A percentile compares a stretch with the other conserved stretches of the same genome.
Evolutionary conservation across 805 yeast species (phyloP).

Genomic region (Cyberlindnera petersonii): DNA sequence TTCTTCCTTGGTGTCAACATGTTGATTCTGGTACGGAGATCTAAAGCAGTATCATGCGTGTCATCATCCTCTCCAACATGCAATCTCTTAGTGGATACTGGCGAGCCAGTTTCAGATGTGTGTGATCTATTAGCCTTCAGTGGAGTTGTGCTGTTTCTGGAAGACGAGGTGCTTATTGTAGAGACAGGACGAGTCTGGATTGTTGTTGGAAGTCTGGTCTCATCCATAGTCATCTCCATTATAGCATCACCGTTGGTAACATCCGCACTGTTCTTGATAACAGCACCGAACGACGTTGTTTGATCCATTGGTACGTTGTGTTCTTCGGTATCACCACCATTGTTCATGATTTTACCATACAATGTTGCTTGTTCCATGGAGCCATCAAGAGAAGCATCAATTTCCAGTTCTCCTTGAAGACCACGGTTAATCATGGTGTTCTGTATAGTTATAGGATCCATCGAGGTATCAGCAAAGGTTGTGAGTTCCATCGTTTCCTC

Average conservation of each 20-base stretch:
- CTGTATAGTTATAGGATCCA: conserved; percentile 22
- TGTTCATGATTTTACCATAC: conserved; percentile 7
- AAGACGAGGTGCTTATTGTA: not conserved
- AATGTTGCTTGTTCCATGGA: conserved; percentile 22
- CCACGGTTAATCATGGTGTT: conserved; percentile 22
- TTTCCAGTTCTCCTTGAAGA: conserved; percentile 3
- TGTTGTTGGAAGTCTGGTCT: conserved; percentile 9
- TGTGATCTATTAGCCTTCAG: conserved; percentile 26
- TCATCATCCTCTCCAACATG: conserved; percentile 6
- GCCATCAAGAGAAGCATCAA: conserved; percentile 2
- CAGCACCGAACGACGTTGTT: conserved; percentile 13
- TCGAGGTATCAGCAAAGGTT: conserved; percentile 12
- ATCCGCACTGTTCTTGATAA: not conserved
- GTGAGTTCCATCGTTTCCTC: conserved; percentile 26
- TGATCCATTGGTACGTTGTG: conserved; percentile 17
- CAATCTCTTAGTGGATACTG: conserved; percentile 27
- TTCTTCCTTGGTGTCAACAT: conserved; percentile 27
- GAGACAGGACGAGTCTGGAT: not conserved
- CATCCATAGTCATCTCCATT: conserved; percentile 16
- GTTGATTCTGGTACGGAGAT: conserved; percentile 23
- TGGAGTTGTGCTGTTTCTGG: conserved; percentile 19
- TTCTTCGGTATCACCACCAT: conserved; percentile 3
- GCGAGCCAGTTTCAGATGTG: conserved; percentile 30
- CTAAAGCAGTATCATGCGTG: conserved; percentile 11
- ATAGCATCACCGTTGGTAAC: conserved; percentile 1